These are phyloP conservation scores for Colletotrichum viniferum DNA, from an alignment of 2,329 filamentous ascomycete genomes.

Conservation along the genomic window DNA sequence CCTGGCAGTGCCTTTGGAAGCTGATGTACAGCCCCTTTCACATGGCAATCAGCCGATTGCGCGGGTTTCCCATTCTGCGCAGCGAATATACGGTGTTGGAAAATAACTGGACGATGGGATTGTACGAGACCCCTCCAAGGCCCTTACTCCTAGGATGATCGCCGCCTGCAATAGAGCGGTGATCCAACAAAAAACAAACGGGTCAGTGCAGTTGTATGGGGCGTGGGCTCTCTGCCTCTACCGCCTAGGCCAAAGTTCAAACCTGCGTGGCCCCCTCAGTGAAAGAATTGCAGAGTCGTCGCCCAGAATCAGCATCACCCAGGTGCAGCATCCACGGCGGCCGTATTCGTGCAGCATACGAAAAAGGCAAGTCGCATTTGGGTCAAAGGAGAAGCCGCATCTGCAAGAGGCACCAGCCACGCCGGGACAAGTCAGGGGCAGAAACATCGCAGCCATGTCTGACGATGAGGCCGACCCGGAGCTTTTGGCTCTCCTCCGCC, in stretches of 20 bases:
- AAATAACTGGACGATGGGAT: neutral
- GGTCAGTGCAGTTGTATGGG: conserved; percentile 19
- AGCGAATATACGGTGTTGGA: neutral
- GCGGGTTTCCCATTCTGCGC: neutral
- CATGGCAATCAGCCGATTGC: neutral
- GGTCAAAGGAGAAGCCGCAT: neutral
- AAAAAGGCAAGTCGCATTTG: neutral
- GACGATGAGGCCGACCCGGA: conserved; percentile 92
- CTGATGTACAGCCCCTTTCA: neutral
- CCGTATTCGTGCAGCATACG: neutral
- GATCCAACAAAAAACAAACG: conserved; percentile 17
- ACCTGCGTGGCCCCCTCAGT: conserved; percentile 9
- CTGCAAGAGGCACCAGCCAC: neutral
- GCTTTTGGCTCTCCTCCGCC: conserved; percentile 82
- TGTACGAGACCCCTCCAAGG: neutral
- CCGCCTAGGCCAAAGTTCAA: conserved; percentile 4
- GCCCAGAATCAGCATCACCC: conserved; percentile 7
- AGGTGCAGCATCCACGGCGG: conserved; percentile 2
- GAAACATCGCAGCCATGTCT: conserved; percentile 63
- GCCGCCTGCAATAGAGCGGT: neutral
- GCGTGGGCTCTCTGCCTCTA: neutral
- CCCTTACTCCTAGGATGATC: neutral
- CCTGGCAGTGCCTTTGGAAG: neutral
- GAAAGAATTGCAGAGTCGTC: conserved; percentile 8
- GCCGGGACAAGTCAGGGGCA: neutral